Conservation (phyloP, 2,329 filamentous ascomycete genomes). For the Xylariaceae sp. region DNA sequence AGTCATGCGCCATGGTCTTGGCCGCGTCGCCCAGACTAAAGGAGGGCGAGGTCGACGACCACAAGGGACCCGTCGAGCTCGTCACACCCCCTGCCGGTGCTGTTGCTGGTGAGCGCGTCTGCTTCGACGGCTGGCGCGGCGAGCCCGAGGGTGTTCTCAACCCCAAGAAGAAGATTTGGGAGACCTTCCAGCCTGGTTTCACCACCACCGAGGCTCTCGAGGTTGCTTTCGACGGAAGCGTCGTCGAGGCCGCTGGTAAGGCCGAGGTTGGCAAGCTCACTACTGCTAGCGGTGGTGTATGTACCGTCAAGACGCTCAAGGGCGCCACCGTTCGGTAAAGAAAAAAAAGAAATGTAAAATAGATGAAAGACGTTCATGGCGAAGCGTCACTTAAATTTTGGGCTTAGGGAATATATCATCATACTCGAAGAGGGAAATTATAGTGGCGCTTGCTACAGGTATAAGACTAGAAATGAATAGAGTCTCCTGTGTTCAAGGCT, state of each 20-base stretch:
- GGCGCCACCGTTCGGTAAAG: slow-evolving; percentile 75
- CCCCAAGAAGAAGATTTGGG: slow-evolving; percentile 99
- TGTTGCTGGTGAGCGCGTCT: slow-evolving; percentile 79
- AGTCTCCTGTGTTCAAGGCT: background rate
- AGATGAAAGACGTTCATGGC: too few relatives aligned
- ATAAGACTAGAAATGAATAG: background rate
- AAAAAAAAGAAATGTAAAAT: background rate
- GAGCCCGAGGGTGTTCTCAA: slow-evolving; percentile 91
- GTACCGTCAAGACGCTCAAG: slow-evolving; percentile 76
- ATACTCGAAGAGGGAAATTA: too few relatives aligned
- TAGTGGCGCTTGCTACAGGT: too few relatives aligned
- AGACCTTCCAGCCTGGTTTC: slow-evolving; percentile 93
- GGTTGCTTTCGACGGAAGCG: slow-evolving; percentile 78
- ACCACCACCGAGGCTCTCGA: slow-evolving; percentile 76
- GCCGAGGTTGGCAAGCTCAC: slow-evolving; percentile 64
- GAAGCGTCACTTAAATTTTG: too few relatives aligned
- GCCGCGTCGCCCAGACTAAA: slow-evolving; percentile 81
- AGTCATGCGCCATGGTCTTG: slow-evolving; percentile 77
- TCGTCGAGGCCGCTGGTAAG: slow-evolving; percentile 70
- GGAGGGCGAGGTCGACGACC: slow-evolving; percentile 77
- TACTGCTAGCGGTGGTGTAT: slow-evolving; percentile 71
- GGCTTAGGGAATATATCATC: too few relatives aligned
- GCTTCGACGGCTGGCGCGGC: slow-evolving; percentile 90
- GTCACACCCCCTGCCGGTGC: slow-evolving; percentile 75
- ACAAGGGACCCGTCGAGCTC: slow-evolving; percentile 87